These are phyloP conservation scores for Endocalyx cinctus DNA, from an alignment of 2,329 filamentous ascomycete species.

Conservation along the genomic window DNA sequence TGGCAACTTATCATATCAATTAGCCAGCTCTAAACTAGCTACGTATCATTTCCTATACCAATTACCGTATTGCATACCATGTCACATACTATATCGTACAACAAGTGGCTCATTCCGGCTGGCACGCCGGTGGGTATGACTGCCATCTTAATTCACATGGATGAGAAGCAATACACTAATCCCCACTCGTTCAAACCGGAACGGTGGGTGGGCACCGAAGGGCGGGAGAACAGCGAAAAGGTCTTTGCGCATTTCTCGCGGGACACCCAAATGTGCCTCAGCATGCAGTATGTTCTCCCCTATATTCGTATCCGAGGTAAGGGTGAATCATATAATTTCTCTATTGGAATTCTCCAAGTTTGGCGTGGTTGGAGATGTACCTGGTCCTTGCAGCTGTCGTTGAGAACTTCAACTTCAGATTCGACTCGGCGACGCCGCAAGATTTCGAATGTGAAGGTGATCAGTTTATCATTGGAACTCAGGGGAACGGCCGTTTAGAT, in stretches of 20 bases:
- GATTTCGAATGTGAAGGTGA: slow-evolving; percentile 1
- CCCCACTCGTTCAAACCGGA: not conserved
- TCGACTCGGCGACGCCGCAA: not conserved
- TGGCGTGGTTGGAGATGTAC: slow-evolving; percentile 4
- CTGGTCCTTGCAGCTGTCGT: slow-evolving; percentile 1
- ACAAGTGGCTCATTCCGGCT: not conserved
- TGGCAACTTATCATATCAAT: no score
- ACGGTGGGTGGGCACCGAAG: not conserved
- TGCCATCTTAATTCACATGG: not conserved
- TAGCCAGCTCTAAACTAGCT: no score
- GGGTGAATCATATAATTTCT: no score
- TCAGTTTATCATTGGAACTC: not conserved
- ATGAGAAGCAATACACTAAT: not conserved
- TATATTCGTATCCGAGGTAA: no score
- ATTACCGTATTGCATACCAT: no score
- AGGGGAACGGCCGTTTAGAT: no score
- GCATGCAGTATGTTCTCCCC: slow-evolving; percentile 21
- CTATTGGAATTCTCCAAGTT: slow-evolving; percentile 5
- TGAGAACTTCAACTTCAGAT: not conserved
- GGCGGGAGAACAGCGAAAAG: slow-evolving; percentile 8
- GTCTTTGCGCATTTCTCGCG: slow-evolving; percentile 13
- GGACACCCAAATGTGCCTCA: slow-evolving; percentile 16
- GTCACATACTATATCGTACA: no score
- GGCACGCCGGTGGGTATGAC: not conserved
- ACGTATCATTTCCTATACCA: no score